Evolutionary conservation across 225 moss, liverwort and hornwort genomes (phyloP).

Genomic region (Rhytidiadelphus loreus): DNA sequence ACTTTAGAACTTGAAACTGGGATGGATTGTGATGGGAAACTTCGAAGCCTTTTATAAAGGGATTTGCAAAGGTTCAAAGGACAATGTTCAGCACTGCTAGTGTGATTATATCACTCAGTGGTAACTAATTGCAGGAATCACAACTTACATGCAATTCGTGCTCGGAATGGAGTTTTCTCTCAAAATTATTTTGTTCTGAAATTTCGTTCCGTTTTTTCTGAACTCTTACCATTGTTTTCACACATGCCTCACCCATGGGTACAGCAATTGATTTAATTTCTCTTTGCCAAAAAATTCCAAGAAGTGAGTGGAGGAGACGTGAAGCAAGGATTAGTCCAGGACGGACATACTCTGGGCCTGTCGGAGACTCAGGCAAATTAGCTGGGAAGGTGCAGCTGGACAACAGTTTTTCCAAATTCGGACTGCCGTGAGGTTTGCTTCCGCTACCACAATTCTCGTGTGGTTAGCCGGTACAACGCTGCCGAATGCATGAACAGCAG

Average conservation of each 20-base stretch:
- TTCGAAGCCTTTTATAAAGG: neutral
- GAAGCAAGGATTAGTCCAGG: neutral
- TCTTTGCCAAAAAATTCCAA: neutral
- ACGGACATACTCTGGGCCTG: neutral
- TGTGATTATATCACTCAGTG: neutral
- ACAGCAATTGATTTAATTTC: neutral
- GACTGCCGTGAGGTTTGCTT: neutral
- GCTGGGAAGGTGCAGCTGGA: neutral
- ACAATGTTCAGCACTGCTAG: neutral
- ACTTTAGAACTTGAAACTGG: neutral
- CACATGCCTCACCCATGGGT: neutral
- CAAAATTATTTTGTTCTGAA: neutral
- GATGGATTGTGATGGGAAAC: neutral
- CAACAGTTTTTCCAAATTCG: neutral
- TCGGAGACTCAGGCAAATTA: neutral
- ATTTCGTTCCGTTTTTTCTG: neutral
- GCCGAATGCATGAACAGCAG: neutral
- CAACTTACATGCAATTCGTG: neutral
- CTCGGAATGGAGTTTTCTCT: neutral
- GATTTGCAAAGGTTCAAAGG: neutral
- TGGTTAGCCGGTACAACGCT: neutral
- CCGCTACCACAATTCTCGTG: neutral
- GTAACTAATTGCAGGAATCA: neutral
- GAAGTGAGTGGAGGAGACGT: neutral
- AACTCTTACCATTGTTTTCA: neutral